phyloP scores from a whole-genome alignment of 2,329 filamentous ascomycete genomes.

The Pseudogymnoascus destructans region DNA sequence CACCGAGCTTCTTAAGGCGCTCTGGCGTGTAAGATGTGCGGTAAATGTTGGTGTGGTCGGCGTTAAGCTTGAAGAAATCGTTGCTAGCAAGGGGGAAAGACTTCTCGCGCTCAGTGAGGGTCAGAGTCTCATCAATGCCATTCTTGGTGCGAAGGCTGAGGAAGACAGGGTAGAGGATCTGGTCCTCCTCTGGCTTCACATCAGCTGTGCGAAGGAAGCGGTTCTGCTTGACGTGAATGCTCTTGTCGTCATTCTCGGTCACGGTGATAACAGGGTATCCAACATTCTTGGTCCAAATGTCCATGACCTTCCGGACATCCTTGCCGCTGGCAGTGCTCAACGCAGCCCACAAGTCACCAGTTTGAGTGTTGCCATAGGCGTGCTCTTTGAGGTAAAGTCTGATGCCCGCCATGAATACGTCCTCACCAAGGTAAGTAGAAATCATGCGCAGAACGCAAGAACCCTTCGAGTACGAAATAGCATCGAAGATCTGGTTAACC shows the following conservation, averaged over 20 bases:
- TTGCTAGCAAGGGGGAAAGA: constrained; percentile 64
- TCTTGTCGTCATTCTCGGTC: constrained; percentile 57
- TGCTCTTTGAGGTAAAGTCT: constrained; percentile 88
- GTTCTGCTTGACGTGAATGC: constrained; percentile 84
- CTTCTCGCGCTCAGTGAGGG: constrained; percentile 56
- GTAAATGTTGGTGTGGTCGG: constrained; percentile 86
- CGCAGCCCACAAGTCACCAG: constrained; percentile 79
- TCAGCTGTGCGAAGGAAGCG: constrained; percentile 87
- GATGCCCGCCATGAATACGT: constrained; percentile 84
- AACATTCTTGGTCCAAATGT: constrained; percentile 93
- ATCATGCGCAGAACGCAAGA: constrained; percentile 96
- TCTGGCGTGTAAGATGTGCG: constrained; percentile 77
- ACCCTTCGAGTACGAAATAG: constrained; percentile 94
- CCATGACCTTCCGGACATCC: constrained; percentile 79
- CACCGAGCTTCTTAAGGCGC: constrained; percentile 73
- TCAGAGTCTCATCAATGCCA: constrained; percentile 66
- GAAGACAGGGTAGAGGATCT: constrained; percentile 80
- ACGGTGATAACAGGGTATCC: constrained; percentile 87
- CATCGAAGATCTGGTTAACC: constrained; percentile 96
- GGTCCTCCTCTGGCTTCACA: constrained; percentile 83
- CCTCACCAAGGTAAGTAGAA: constrained; percentile 86
- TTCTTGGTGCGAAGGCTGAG: constrained; percentile 72
- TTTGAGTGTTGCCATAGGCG: constrained; percentile 90
- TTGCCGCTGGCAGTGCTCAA: constrained; percentile 83
- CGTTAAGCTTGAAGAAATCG: constrained; percentile 95